Conservation (phyloP, 306 rosid species). For the Vigna angularis region DNA sequence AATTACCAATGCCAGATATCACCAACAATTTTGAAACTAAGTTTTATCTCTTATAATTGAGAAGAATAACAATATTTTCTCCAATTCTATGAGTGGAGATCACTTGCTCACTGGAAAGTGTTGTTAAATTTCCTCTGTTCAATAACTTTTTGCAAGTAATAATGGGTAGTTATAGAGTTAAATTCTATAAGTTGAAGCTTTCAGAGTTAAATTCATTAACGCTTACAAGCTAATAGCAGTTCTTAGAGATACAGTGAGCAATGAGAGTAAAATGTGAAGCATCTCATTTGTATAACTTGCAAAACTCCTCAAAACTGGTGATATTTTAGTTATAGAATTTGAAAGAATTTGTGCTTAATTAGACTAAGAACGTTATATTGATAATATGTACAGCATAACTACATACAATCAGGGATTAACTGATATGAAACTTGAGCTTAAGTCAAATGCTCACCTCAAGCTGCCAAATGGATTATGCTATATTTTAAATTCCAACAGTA, state of each 20-base stretch:
- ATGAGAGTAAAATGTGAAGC: neutral
- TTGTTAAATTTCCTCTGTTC: neutral
- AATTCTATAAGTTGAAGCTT: neutral
- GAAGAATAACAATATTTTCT: too few species aligned
- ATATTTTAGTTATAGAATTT: neutral
- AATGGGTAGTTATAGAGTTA: slow-evolving; percentile 3
- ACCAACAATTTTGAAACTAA: too few species aligned
- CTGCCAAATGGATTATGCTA: neutral
- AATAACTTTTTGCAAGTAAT: neutral
- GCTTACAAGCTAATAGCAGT: neutral
- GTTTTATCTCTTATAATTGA: too few species aligned
- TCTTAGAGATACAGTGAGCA: slow-evolving; percentile 2
- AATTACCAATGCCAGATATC: too few species aligned
- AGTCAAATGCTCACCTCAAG: neutral
- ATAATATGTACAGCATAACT: neutral
- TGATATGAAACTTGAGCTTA: neutral
- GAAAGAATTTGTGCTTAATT: neutral
- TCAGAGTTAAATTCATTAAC: neutral
- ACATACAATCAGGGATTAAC: neutral
- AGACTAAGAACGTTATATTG: neutral
- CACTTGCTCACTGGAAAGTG: neutral
- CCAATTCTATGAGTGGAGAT: neutral
- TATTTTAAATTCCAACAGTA: neutral
- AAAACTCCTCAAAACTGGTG: neutral
- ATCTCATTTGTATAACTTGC: neutral